These are phyloP conservation scores for Lavandula angustifolia DNA, from an alignment of 257 asterid species.

Conservation along the genomic window DNA sequence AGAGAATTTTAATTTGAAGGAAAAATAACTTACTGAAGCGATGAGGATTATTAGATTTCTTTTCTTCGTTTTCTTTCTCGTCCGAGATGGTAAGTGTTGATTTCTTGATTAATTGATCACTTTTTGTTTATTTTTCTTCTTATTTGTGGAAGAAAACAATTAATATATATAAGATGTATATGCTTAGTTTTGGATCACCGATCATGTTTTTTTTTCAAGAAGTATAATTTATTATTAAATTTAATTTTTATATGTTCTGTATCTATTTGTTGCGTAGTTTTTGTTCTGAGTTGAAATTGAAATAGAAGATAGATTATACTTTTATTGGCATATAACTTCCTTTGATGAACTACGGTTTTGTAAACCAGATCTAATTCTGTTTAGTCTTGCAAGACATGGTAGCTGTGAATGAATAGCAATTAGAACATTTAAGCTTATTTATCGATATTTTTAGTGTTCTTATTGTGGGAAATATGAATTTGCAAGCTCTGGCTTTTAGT, in stretches of 20 bases:
- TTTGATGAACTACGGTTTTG: too few species aligned
- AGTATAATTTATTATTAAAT: background rate
- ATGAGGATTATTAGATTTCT: conserved; percentile 51
- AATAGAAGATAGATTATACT: background rate
- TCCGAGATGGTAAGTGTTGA: conserved; percentile 42
- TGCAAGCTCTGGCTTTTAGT: background rate
- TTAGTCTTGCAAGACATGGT: too few species aligned
- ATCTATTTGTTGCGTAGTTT: background rate
- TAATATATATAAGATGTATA: conserved; percentile 1
- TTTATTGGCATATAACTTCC: background rate
- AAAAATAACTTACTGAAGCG: conserved; percentile 22
- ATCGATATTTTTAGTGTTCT: background rate
- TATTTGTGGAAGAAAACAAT: background rate
- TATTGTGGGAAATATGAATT: background rate
- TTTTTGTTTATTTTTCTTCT: background rate
- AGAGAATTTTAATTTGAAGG: conserved; percentile 12
- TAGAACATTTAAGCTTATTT: background rate
- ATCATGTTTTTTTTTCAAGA: conserved; percentile 26
- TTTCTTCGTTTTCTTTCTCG: conserved; percentile 36
- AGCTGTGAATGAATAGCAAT: background rate
- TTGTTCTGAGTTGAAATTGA: conserved; percentile 15
- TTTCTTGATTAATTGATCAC: conserved; percentile 21
- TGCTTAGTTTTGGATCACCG: conserved; percentile 25
- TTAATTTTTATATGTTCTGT: background rate
- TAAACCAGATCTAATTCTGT: too few species aligned